Conservation (phyloP, 495 filamentous ascomycete species). For the Penicillium malachiteum region DNA sequence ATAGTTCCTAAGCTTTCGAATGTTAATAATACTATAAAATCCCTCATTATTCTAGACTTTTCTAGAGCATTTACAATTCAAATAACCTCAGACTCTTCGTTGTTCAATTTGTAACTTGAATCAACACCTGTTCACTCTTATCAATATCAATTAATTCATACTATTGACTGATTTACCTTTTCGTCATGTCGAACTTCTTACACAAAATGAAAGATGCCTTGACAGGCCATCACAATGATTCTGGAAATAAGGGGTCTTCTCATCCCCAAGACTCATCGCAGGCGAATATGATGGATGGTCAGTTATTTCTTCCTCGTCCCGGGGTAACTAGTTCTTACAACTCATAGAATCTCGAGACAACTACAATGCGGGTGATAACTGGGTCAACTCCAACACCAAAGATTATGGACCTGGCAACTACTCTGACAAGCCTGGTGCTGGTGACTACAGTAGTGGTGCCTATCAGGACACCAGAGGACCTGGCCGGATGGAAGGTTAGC, state of each 20-base stretch:
- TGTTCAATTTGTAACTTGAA: no score
- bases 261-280: slow-evolving; percentile 31
- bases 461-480: slow-evolving; percentile 4
- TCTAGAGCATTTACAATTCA: neutral
- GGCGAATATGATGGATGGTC: slow-evolving; percentile 34
- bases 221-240: slow-evolving; percentile 31
- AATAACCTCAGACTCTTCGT: no score
- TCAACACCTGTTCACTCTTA: no score
- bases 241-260: slow-evolving; percentile 38
- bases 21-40: neutral
- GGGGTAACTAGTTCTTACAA: no score
- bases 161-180: neutral
- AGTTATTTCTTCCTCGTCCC: neutral
- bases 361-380: slow-evolving; percentile 4
- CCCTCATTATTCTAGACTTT: neutral
- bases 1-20: neutral
- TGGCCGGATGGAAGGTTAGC: neutral
- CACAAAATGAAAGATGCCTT: slow-evolving; percentile 76
- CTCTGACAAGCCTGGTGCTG: slow-evolving; percentile 3
- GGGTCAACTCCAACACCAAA: neutral
- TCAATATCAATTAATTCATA: slow-evolving; percentile 1
- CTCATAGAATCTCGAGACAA: slow-evolving; percentile 31
- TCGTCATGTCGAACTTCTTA: slow-evolving; percentile 64
- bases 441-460: slow-evolving; percentile 11
- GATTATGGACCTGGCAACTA: slow-evolving; percentile 5